Evolutionary conservation across 2,329 filamentous ascomycete genomes (phyloP), one percentile per base, ranked within the genome.

Genomic region (Aspergillus ustus): DNA sequence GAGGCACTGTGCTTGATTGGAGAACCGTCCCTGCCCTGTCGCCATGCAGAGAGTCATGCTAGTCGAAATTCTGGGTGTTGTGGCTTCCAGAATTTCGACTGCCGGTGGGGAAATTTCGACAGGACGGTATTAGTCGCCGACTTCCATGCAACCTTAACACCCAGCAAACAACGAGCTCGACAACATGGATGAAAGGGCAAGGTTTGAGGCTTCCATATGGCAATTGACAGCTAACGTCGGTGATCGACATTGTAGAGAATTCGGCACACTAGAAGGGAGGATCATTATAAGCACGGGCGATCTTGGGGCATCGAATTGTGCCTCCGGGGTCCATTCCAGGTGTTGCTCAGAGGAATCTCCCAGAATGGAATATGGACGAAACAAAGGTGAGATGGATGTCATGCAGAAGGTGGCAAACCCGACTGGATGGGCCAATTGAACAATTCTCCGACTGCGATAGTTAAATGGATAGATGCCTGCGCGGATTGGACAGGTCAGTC

Each of bases 281-380:
- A 57, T 57, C 54, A 57, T 50, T 57, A 56, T 56, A 55, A 55
- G 11, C 28, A 29, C 4, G 49, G 49, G 19, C 34, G 49, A 37
- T 52, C 49, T 19, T 20, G 29, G 29, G 49, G 34, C 34, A 40
- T 40, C 15, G 34, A 40, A 40, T 40, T 15, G 34, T 17, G 1
- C 15, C 34, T 40, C 34, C 34, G 13, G 15, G n/a, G 22, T 43
- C 9, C 19, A 20, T 22, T 25, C 31, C 20, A 6, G 37, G 34
- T 9, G 13, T 40, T 15, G 34, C 34, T 40, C 34, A 13, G 5
- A 17, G 9, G 11, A 13, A 15, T 40, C 34, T 40, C 25, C 52
- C 2, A 46, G 37, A 54, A 54, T 25, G 52, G 52, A 54, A 54
- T 31, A 54, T 45, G 40, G 52, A 50, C 48, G 15, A 29, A n/a